These are phyloP conservation scores for Yarrowia divulgata DNA, from an alignment of 805 yeast species.

Conservation along the genomic window DNA sequence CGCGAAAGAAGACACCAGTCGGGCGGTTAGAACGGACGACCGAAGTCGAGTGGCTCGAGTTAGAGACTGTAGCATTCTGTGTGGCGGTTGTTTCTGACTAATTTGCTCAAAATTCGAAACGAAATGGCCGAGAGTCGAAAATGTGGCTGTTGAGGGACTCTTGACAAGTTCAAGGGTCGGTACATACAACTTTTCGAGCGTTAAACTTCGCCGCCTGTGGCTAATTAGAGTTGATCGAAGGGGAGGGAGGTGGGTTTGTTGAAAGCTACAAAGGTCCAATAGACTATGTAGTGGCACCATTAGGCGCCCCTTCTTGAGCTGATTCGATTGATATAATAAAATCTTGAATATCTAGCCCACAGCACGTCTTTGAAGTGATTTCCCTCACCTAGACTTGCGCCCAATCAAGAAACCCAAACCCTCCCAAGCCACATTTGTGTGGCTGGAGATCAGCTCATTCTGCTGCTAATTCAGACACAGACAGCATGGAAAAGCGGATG, in stretches of 20 bases:
- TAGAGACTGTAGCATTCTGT: conserved; percentile 2
- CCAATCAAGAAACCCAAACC: conserved; percentile 13
- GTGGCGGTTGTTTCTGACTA: conserved; percentile 17
- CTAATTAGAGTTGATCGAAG: conserved; percentile 1
- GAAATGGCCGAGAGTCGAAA: neutral
- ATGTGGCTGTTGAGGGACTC: conserved; percentile 12
- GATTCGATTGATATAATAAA: too few relatives aligned
- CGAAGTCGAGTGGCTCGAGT: conserved; percentile 5
- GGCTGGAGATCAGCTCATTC: conserved; percentile 30
- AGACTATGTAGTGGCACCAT: too few relatives aligned
- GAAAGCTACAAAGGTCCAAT: too few relatives aligned
- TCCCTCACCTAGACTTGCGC: neutral
- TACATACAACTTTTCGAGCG: conserved; percentile 6
- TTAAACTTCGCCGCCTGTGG: conserved; percentile 4
- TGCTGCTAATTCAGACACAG: too few relatives aligned
- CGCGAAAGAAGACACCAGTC: neutral
- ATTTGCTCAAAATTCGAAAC: conserved; percentile 13
- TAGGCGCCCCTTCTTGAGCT: too few relatives aligned
- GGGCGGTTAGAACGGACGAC: neutral
- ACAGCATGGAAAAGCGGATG: too few relatives aligned
- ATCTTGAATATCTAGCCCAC: too few relatives aligned
- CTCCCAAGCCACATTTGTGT: conserved; percentile 14
- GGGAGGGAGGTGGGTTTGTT: too few relatives aligned
- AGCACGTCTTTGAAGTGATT: too few relatives aligned
- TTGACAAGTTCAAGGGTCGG: neutral